Evolutionary conservation across 441 rosid species (phyloP), one percentile per base, ranked within the genome.

Genomic region (Viola pubescens): DNA sequence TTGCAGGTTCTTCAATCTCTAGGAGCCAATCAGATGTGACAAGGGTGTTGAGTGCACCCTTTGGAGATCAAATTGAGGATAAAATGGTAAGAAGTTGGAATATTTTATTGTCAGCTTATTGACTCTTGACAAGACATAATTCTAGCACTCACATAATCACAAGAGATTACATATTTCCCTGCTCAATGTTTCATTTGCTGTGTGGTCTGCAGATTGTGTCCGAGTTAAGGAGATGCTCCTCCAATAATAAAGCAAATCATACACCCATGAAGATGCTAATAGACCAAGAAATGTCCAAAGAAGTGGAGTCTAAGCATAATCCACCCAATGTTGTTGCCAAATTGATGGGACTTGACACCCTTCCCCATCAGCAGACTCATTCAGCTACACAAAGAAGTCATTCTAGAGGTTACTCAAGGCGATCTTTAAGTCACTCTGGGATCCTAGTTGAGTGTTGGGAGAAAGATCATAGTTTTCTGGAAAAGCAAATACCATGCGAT

Each of bases 301-400:
- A 94, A 66, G 77, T 75, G 34, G 83, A 77, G 56, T 65, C 75
- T 61, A 79, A 74, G 60, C 83, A 75, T 49, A 79, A 75, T 62
- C 74, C 84, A 54, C 80, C 95, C 41, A 94, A 90, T 70, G 76
- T 94, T 69, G 86, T 94, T 61, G 98, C 97, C 67, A 94, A 86
- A 86, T 72, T 94, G 74, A 94, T 94, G 98, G 97, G 98, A 56
- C 91, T 94, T 58, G 98, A 94, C 60, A 65, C 94, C 64, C 75
- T 90, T 19, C 95, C 97, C 3, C 77, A 59, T 67, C 75, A 71
- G 64, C 86, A 78, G 61, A 77, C 64, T 61, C 70, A 71, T 76
- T 60, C 68, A 65, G 73, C 62, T 63, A 56, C 65, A 58, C 71
- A 54, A 40, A 83, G 82, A 69, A 74, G 82, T 74, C 75, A 73